These are phyloP conservation scores for Ascochyta lentis DNA, from an alignment of 2,329 filamentous ascomycete genomes.

Conservation along the genomic window DNA sequence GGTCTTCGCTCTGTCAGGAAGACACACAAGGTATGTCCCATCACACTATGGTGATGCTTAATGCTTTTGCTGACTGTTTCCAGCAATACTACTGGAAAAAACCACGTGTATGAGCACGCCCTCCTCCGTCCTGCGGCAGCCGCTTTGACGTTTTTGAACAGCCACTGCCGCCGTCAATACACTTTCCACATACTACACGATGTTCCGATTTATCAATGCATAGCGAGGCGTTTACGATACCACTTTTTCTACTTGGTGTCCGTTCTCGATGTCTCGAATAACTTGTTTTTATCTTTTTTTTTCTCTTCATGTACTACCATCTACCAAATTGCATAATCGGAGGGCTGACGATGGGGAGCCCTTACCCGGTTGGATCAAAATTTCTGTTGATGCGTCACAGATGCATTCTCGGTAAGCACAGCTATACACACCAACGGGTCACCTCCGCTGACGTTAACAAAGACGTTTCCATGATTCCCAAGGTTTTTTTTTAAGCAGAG, in stretches of 20 bases:
- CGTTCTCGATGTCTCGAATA: slow-evolving; percentile 15
- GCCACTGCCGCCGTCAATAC: background rate
- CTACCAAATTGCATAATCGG: slow-evolving; percentile 26
- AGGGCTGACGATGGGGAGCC: background rate
- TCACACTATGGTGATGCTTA: background rate
- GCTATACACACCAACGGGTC: background rate
- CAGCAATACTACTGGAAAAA: slow-evolving; percentile 78
- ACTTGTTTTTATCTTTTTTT: slow-evolving; percentile 1
- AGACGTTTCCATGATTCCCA: background rate
- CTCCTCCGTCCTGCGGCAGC: background rate
- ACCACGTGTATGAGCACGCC: slow-evolving; percentile 51
- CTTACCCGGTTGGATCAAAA: background rate
- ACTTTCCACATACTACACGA: slow-evolving; percentile 10
- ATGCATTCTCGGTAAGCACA: slow-evolving; percentile 4
- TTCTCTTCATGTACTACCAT: slow-evolving; percentile 25
- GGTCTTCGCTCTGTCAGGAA: slow-evolving; percentile 89
- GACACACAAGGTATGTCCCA: slow-evolving; percentile 84
- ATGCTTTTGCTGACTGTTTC: slow-evolving; percentile 17
- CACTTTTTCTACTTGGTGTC: slow-evolving; percentile 28
- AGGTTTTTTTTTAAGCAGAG: background rate
- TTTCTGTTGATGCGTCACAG: slow-evolving; percentile 8
- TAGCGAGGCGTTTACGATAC: slow-evolving; percentile 50
- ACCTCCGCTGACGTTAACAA: background rate
- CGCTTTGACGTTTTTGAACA: background rate
- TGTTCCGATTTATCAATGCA: slow-evolving; percentile 35